Percentiles rank a stretch among this genome's conserved stretches.
Conservation (phyloP, 2,329 filamentous ascomycete species). For the Penicillium polonicum region DNA sequence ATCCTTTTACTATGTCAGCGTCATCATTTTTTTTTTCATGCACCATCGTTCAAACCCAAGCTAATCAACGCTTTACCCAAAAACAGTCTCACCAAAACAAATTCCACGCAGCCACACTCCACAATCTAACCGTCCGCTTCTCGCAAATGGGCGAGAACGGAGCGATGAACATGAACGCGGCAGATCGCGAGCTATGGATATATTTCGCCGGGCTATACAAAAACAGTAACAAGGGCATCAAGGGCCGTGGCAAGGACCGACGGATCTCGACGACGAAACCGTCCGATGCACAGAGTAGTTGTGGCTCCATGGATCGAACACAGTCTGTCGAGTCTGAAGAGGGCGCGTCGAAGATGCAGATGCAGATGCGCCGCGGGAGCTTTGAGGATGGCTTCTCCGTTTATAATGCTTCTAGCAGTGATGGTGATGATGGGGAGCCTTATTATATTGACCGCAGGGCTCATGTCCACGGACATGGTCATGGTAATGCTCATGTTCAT, state of each 20-base stretch:
- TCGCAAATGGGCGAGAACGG: constrained; percentile 61
- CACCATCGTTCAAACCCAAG: not conserved
- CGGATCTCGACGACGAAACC: constrained; percentile 37
- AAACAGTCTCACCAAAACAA: constrained; percentile 84
- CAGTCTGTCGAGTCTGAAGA: constrained; percentile 27
- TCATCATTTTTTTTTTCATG: not conserved
- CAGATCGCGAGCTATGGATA: constrained; percentile 75
- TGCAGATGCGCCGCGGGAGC: constrained; percentile 21
- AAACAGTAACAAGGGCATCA: constrained; percentile 98
- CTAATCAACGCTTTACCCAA: constrained; percentile 5
- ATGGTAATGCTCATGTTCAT: not conserved
- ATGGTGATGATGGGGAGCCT: constrained; percentile 31
- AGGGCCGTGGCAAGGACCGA: constrained; percentile 84
- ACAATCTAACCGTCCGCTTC: constrained; percentile 69
- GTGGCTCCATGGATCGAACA: constrained; percentile 16
- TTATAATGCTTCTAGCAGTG: constrained; percentile 35
- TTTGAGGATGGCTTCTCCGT: constrained; percentile 31
- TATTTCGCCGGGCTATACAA: constrained; percentile 91
- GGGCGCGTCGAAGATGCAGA: constrained; percentile 16
- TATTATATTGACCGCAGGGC: constrained; percentile 29
- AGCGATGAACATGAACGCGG: constrained; percentile 61
- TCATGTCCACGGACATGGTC: not conserved
- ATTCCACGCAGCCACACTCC: constrained; percentile 76
- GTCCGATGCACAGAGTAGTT: constrained; percentile 13
- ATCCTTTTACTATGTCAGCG: not conserved